phyloP scores from a whole-genome alignment of 108 stramenopile species.

The Thalassiosira profunda region DNA sequence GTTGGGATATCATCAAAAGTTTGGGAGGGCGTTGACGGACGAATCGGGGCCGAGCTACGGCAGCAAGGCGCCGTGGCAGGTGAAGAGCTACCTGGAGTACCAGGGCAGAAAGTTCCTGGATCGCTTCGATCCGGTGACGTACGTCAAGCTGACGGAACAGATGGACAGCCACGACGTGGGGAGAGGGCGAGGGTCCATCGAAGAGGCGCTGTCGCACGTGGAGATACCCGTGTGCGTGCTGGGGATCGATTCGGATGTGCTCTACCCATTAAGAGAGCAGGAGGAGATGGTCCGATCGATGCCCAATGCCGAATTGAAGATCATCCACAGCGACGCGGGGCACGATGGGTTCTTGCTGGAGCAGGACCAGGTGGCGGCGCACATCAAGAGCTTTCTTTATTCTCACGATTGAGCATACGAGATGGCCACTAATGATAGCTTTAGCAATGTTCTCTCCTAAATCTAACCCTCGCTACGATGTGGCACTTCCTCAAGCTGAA shows the following conservation, averaged over 20 bases:
- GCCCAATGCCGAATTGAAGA: constrained; percentile 71
- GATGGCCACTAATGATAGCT: no score
- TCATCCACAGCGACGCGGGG: constrained; percentile 87
- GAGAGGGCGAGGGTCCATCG: constrained; percentile 61
- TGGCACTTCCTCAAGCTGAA: no score
- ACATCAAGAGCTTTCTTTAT: constrained; percentile 82
- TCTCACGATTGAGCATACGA: constrained; percentile 32
- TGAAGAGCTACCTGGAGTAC: constrained; percentile 91
- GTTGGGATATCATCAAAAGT: constrained; percentile 84
- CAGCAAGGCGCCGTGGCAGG: constrained; percentile 77
- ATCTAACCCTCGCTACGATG: no score
- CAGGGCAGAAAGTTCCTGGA: constrained; percentile 91
- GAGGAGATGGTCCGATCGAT: constrained; percentile 74
- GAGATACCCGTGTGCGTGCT: constrained; percentile 85
- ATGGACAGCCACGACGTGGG: constrained; percentile 94
- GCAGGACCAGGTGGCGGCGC: constrained; percentile 89
- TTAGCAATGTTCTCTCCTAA: no score
- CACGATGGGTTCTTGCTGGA: constrained; percentile 96
- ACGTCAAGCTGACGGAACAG: constrained; percentile 93
- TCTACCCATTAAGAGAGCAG: constrained; percentile 92
- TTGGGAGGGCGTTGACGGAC: constrained; percentile 63
- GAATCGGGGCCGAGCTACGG: constrained; percentile 38
- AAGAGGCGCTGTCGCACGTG: constrained; percentile 64
- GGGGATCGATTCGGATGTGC: constrained; percentile 91
- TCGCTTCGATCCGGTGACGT: constrained; percentile 94